phyloP scores from a whole-genome alignment of 495 filamentous ascomycete genomes.

The Darksidea phi region DNA sequence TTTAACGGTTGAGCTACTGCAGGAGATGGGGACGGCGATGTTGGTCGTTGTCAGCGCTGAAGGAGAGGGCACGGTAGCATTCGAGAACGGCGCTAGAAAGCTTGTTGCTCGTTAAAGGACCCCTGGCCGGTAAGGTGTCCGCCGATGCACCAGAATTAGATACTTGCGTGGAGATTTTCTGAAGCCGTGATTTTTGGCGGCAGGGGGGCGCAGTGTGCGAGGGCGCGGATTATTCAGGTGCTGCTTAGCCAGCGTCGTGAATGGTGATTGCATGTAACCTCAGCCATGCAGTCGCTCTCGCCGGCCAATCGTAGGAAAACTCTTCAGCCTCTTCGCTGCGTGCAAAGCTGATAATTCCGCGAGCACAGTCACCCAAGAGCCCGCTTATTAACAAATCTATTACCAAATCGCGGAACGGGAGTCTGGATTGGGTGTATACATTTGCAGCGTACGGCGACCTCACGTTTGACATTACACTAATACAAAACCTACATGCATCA shows the following conservation, averaged over 20 bases:
- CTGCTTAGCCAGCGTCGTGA: not conserved
- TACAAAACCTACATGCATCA: too few relatives aligned
- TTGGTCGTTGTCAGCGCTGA: not conserved
- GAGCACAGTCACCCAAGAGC: not conserved
- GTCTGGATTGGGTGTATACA: conserved; percentile 4
- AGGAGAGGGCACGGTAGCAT: conserved; percentile 20
- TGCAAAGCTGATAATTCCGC: conserved; percentile 5
- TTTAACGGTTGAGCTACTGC: not conserved
- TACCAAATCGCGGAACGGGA: conserved; percentile 14
- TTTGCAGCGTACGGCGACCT: not conserved
- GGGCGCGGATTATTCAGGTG: too few relatives aligned
- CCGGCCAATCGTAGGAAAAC: not conserved
- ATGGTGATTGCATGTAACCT: conserved; percentile 4
- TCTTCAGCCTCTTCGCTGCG: conserved; percentile 2
- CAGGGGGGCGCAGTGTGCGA: not conserved
- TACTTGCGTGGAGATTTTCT: too few relatives aligned
- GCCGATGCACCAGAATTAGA: too few relatives aligned
- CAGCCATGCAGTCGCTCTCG: conserved; percentile 9
- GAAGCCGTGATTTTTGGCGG: not conserved
- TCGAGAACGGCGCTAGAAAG: conserved; percentile 30
- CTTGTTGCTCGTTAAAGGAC: not conserved
- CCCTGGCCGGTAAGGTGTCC: not conserved
- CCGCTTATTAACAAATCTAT: conserved; percentile 12
- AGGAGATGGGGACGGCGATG: conserved; percentile 6
- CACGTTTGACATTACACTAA: too few relatives aligned